Percentiles rank a stretch among this genome's conserved stretches.
Evolutionary conservation across 2,329 filamentous ascomycete genomes (phyloP).

Genomic region (Ustulina deusta): DNA sequence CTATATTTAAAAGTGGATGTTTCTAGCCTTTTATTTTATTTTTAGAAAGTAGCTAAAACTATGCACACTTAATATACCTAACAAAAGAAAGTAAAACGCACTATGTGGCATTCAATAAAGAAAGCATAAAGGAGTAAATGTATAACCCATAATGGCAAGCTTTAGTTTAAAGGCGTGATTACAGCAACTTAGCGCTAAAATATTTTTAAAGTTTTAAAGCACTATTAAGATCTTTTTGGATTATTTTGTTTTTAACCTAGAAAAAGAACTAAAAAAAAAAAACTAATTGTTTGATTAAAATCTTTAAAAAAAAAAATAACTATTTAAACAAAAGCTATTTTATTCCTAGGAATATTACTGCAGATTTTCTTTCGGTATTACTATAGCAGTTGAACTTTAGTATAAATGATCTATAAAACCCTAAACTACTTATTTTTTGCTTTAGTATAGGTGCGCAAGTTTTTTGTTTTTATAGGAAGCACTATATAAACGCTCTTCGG

Average conservation of each 20-base stretch:
- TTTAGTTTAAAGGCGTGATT: constrained; percentile 17
- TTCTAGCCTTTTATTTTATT: background rate
- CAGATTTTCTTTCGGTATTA: no score
- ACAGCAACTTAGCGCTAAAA: constrained; percentile 17
- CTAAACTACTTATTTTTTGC: background rate
- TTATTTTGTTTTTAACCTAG: constrained; percentile 1
- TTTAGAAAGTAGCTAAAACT: background rate
- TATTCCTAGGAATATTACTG: background rate
- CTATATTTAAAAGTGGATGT: background rate
- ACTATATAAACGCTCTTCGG: no score
- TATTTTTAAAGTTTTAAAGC: constrained; percentile 16
- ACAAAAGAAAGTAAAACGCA: background rate
- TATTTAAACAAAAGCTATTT: constrained; percentile 6
- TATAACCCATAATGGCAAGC: constrained; percentile 11
- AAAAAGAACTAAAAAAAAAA: constrained; percentile 8
- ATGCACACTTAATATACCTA: background rate
- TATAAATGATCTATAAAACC: background rate
- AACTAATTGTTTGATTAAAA: background rate
- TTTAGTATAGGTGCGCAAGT: no score
- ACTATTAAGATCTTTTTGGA: constrained; percentile 13
- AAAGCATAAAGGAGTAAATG: background rate
- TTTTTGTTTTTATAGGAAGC: no score
- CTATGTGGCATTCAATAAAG: background rate
- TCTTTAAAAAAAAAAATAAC: constrained; percentile 18
- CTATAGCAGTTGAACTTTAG: background rate